These are phyloP conservation scores for Neotropicomus parvogracilis DNA, from an alignment of 1,284 basidiomycete species.

Conservation along the genomic window DNA sequence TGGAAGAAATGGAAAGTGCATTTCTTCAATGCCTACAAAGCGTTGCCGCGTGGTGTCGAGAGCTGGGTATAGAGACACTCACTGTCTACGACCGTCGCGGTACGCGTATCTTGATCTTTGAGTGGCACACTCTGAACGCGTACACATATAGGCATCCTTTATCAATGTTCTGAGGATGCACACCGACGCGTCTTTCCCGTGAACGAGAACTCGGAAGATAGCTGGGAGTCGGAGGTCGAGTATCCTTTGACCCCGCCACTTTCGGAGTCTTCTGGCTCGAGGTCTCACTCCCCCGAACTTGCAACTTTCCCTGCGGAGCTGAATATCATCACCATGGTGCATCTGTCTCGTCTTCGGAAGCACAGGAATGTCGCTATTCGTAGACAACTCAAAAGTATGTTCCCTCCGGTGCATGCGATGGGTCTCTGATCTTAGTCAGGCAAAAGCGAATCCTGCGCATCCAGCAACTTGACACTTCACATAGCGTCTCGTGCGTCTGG, in stretches of 20 bases:
- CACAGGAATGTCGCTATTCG: conserved; percentile 28
- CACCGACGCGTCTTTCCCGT: conserved; percentile 35
- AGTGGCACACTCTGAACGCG: conserved; percentile 9
- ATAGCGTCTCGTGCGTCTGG: conserved; percentile 48
- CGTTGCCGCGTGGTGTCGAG: conserved; percentile 57
- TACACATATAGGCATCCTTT: conserved; percentile 47
- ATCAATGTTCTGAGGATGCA: conserved; percentile 41
- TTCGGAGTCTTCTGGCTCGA: conserved; percentile 63
- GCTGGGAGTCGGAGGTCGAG: conserved; percentile 51
- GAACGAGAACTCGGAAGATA: conserved; percentile 36
- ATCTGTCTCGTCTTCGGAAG: conserved; percentile 13
- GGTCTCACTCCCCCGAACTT: conserved; percentile 52
- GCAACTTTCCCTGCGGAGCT: conserved; percentile 29
- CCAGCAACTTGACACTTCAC: conserved; percentile 37
- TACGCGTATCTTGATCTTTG: conserved; percentile 32
- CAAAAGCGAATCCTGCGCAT: conserved; percentile 8
- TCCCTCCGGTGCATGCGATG: not conserved
- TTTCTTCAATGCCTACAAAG: conserved; percentile 52
- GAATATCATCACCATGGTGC: conserved; percentile 38
- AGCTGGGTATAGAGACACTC: conserved; percentile 52
- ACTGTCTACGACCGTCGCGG: conserved; percentile 70
- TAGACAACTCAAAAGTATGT: conserved; percentile 25
- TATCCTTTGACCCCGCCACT: conserved; percentile 70
- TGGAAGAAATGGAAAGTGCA: conserved; percentile 38
- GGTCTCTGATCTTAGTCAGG: conserved; percentile 12